Conservation (phyloP, 257 asterid species). For the Capsicum pubescens region DNA sequence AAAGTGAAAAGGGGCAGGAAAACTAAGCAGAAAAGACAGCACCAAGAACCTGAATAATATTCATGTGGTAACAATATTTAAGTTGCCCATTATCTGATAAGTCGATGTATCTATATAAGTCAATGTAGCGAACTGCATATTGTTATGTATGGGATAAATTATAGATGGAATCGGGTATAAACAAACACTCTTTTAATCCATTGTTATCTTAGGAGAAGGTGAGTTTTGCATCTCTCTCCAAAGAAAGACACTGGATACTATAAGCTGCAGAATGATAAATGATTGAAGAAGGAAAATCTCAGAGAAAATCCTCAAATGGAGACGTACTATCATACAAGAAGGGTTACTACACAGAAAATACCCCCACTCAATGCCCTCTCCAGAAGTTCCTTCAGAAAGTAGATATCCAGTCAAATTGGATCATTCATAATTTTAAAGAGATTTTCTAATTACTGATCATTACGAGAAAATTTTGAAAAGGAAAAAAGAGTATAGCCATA, state of each 20-base stretch:
- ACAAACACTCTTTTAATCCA: constrained; percentile 79
- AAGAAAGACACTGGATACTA: constrained; percentile 75
- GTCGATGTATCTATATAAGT: constrained; percentile 94
- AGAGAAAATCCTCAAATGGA: not conserved
- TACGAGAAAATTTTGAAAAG: not conserved
- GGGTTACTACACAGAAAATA: not conserved
- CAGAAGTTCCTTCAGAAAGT: not conserved
- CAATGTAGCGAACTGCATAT: constrained; percentile 96
- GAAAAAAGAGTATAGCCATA: too few relatives aligned
- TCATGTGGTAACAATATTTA: constrained; percentile 93
- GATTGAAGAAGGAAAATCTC: constrained; percentile 6
- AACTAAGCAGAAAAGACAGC: constrained; percentile 6
- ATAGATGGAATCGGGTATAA: constrained; percentile 86
- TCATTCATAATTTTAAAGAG: not conserved
- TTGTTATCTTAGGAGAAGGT: constrained; percentile 86
- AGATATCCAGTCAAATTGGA: not conserved
- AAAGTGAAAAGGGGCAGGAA: not conserved
- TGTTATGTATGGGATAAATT: constrained; percentile 95
- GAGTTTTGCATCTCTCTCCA: constrained; percentile 76
- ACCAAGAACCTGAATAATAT: constrained; percentile 76
- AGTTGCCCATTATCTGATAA: constrained; percentile 95
- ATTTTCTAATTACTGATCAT: not conserved
- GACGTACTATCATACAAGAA: not conserved
- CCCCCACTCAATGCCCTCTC: not conserved
- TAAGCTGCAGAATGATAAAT: constrained; percentile 63